Evolutionary conservation across 1,284 basidiomycete species (phyloP).

Genomic region (Moesziomyces sp.): DNA sequence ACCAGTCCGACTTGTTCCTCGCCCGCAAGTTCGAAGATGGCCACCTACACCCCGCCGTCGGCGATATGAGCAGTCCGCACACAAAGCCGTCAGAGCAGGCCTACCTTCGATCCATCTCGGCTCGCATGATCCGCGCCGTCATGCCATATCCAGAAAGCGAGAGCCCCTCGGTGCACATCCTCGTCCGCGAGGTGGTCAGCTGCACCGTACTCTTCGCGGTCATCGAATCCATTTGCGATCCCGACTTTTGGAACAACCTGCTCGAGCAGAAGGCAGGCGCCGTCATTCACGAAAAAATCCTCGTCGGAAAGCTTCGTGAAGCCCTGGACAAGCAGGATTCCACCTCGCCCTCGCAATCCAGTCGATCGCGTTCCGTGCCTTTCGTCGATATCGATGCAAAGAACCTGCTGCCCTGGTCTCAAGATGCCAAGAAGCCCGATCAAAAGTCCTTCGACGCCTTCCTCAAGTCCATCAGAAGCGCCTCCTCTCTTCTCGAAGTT

Average conservation of each 20-base stretch:
- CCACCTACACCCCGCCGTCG: slow-evolving; percentile 81
- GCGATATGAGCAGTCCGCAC: slow-evolving; percentile 81
- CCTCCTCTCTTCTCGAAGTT: slow-evolving; percentile 48
- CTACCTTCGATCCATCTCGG: slow-evolving; percentile 79
- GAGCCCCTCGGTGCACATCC: slow-evolving; percentile 78
- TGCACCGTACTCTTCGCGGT: slow-evolving; percentile 85
- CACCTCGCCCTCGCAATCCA: slow-evolving; percentile 18
- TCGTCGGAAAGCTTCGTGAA: slow-evolving; percentile 71
- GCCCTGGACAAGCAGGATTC: slow-evolving; percentile 69
- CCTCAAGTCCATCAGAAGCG: slow-evolving; percentile 32
- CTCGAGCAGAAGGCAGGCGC: slow-evolving; percentile 90
- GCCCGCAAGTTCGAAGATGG: slow-evolving; percentile 70
- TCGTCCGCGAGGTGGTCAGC: slow-evolving; percentile 82
- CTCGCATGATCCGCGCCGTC: slow-evolving; percentile 77
- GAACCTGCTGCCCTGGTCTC: slow-evolving; percentile 26
- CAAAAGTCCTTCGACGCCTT: slow-evolving; percentile 49
- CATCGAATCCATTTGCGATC: slow-evolving; percentile 90
- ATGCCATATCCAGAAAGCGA: slow-evolving; percentile 80
- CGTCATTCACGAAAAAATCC: slow-evolving; percentile 85
- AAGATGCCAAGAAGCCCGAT: slow-evolving; percentile 33
- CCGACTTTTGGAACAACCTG: slow-evolving; percentile 93
- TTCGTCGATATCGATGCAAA: slow-evolving; percentile 25
- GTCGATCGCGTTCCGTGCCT: slow-evolving; percentile 12
- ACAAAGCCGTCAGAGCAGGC: slow-evolving; percentile 88
- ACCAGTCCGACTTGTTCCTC: slow-evolving; percentile 76